Evolutionary conservation across 768 basidiomycete species (phyloP), one percentile per base, ranked within the genome.

Genomic region (Lyophyllum atratum): DNA sequence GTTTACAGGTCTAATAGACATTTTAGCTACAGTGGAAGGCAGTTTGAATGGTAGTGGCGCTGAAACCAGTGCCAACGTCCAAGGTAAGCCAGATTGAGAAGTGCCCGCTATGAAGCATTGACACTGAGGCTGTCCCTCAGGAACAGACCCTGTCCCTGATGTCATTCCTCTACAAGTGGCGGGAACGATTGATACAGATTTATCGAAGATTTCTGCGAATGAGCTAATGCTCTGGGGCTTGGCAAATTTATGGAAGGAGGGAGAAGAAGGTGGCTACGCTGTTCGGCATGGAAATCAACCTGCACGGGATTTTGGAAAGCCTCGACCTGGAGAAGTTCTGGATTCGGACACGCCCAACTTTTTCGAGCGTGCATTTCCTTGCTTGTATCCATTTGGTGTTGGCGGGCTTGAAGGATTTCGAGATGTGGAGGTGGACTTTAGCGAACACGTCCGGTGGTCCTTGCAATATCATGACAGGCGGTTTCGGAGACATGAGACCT

Each of bases 401-500:
- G 49, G 52, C 19, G 45, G 60, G 3, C 24, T 37, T 8, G 39
- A 34, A 17, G n/a, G 21, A 9, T 33, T 68, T 9, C 17, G 26
- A 9, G 60, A 59, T 11, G 28, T 21, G 1, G 2, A 15, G 1
- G 59, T 64, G 6, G 68, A 69, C 26, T 55, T 66, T 0, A 53
- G 52, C 11, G 68, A 65, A 62, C 31, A 55, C 1, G 47, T 75
- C 1, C 46, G 45, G 65, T 39, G 37, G 37, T 7, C 37, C 15
- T 15, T 39, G 6, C 37, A 39, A 44, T 70, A 73, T 50, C 42
- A 60, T 31, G 73, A 73, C 37, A 39, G 55, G 1, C 65, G 70
- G 1, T 75, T 74, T 56, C 65, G 68, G 1, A 61, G 40, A 15
- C 64, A 76, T 55, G 52, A 56, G 14, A 54, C 56, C 0, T 76